A percentile compares a stretch with the other conserved stretches of the same genome.
These are phyloP conservation scores for Cercospora berteroae DNA, from an alignment of 2,329 filamentous ascomycete species.

Conservation along the genomic window DNA sequence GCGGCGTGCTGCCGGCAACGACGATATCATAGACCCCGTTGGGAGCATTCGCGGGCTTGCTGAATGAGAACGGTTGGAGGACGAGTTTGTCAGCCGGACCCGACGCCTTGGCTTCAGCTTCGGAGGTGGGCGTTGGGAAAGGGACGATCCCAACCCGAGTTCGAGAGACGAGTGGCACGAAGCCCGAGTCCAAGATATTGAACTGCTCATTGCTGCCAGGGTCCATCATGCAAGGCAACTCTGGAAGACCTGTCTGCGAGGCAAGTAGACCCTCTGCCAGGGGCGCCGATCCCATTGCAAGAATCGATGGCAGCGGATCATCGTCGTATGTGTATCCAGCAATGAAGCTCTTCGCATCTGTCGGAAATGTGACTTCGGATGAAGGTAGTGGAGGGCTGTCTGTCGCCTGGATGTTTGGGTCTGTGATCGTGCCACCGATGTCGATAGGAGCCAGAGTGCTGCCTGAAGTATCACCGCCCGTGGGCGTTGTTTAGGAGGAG, in stretches of 20 bases:
- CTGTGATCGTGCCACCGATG: background rate
- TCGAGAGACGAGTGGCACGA: constrained; percentile 6
- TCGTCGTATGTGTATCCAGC: constrained; percentile 4
- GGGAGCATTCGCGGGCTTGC: constrained; percentile 1
- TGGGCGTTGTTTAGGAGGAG: background rate
- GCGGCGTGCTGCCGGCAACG: background rate
- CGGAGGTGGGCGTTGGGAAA: constrained; percentile 7
- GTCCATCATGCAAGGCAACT: background rate
- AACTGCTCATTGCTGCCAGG: constrained; percentile 1
- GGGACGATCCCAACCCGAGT: background rate
- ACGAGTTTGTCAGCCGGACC: constrained; percentile 6
- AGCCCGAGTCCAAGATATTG: constrained; percentile 2
- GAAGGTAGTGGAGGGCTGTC: background rate
- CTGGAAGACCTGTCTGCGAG: background rate
- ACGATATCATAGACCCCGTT: constrained; percentile 13
- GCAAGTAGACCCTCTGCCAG: background rate
- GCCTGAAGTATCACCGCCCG: background rate
- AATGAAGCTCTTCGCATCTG: background rate
- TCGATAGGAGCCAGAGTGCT: background rate
- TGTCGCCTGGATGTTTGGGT: background rate
- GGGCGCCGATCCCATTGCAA: constrained; percentile 8
- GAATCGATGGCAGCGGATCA: background rate
- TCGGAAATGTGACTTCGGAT: background rate
- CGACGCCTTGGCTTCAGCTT: constrained; percentile 13
- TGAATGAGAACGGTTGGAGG: constrained; percentile 8